Percentiles rank a stretch among this genome's conserved stretches.
Evolutionary conservation across 148 eudicot species (phyloP).

Genomic region (Talinum fruticosum): DNA sequence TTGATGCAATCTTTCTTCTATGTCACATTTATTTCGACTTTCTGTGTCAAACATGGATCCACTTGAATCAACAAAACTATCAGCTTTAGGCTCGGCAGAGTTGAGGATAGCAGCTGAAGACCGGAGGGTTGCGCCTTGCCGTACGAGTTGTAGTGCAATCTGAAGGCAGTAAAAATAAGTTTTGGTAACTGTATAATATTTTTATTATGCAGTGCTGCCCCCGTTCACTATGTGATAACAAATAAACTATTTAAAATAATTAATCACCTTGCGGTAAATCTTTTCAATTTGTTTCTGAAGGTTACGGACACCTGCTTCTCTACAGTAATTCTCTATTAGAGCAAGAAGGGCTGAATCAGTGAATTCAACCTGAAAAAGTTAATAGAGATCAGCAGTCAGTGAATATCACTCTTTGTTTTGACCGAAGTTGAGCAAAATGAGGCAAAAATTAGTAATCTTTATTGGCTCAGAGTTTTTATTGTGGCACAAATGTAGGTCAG

Average conservation of each 20-base stretch:
- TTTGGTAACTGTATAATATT: background rate
- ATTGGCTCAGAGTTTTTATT: background rate
- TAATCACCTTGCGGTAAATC: slow-evolving; percentile 87
- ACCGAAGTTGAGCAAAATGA: background rate
- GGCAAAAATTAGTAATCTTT: background rate
- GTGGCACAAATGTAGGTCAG: background rate
- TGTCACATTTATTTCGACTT: slow-evolving; percentile 29
- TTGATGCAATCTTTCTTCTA: slow-evolving; percentile 23
- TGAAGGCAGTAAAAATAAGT: slow-evolving; percentile 24
- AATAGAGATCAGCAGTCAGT: slow-evolving; percentile 10
- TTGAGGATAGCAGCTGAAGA: slow-evolving; percentile 17
- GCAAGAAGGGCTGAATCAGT: slow-evolving; percentile 89
- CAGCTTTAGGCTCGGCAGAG: slow-evolving; percentile 28
- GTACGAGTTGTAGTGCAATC: slow-evolving; percentile 91
- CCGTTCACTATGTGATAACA: background rate
- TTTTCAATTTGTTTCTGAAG: slow-evolving; percentile 98
- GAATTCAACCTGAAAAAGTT: slow-evolving; percentile 90
- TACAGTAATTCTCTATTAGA: slow-evolving; percentile 85
- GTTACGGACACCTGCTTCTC: slow-evolving; percentile 97
- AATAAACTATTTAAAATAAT: background rate
- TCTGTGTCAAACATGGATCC: slow-evolving; percentile 34
- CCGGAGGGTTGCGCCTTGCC: slow-evolving; percentile 62
- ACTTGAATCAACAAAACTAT: slow-evolving; percentile 33
- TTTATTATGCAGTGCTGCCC: background rate
- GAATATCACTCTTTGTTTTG: background rate